Conservation (phyloP, 2,329 filamentous ascomycete genomes). For the Colletotrichum spinosum region DNA sequence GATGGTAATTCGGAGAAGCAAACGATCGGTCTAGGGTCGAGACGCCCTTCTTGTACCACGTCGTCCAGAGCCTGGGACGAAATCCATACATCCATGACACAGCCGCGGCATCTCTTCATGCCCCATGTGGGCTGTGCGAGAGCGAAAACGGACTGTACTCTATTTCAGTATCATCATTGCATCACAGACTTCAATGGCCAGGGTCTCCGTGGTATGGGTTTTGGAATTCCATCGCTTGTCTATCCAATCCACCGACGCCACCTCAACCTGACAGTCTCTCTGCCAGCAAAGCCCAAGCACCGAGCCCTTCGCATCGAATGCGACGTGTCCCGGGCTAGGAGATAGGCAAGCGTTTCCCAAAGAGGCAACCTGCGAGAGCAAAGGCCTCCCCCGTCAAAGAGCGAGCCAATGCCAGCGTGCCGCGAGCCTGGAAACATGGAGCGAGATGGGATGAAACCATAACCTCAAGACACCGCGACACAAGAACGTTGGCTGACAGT, state of each 20-base stretch:
- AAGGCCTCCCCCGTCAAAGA: neutral
- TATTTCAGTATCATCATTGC: slow-evolving; percentile 1
- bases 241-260: slow-evolving; percentile 2
- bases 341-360: slow-evolving; percentile 5
- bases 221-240: slow-evolving; percentile 2
- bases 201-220: slow-evolving; percentile 8
- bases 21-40: neutral
- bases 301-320: slow-evolving; percentile 4
- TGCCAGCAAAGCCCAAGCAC: slow-evolving; percentile 9
- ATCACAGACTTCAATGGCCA: slow-evolving; percentile 5
- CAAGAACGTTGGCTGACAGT: too few species aligned
- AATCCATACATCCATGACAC: slow-evolving; percentile 11
- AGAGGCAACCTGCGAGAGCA: slow-evolving; percentile 14
- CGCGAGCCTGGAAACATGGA: slow-evolving; percentile 30
- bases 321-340: slow-evolving; percentile 19
- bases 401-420: slow-evolving; percentile 24
- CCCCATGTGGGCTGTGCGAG: slow-evolving; percentile 19
- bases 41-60: slow-evolving; percentile 30
- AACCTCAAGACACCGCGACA: neutral
- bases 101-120: slow-evolving; percentile 25
- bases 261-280: slow-evolving; percentile 2
- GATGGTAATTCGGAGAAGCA: neutral
- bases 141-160: slow-evolving; percentile 10
- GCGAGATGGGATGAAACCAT: slow-evolving; percentile 34
- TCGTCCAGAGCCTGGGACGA: slow-evolving; percentile 26